Evolutionary conservation across 352 stramenopile species (phyloP).

Genomic region (Elongisporangium anandrum): DNA sequence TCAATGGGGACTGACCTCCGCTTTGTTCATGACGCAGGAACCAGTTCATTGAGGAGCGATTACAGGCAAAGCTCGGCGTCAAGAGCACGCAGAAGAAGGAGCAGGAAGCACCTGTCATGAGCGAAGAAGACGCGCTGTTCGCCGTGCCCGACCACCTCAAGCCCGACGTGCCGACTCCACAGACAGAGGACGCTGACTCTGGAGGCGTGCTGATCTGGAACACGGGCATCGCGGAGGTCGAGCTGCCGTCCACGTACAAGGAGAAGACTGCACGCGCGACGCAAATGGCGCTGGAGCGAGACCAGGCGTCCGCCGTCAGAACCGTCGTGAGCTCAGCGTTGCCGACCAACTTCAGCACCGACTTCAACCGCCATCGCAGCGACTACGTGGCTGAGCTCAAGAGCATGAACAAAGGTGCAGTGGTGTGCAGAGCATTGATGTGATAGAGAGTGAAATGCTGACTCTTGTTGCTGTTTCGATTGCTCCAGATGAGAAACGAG

Average conservation of each 20-base stretch:
- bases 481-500: slow-evolving; percentile 62
- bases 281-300: slow-evolving; percentile 30
- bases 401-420: slow-evolving; percentile 55
- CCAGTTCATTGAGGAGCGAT: slow-evolving; percentile 76
- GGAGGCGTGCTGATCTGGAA: slow-evolving; percentile 73
- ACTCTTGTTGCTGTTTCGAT: slow-evolving; percentile 7
- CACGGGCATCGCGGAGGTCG: slow-evolving; percentile 76
- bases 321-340: slow-evolving; percentile 50
- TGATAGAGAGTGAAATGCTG: not conserved
- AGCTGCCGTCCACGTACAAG: slow-evolving; percentile 49
- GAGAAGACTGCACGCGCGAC: slow-evolving; percentile 53
- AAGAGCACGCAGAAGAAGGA: not conserved
- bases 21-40: slow-evolving; percentile 29
- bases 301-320: slow-evolving; percentile 15
- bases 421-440: not conserved
- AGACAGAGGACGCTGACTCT: slow-evolving; percentile 24
- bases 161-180: slow-evolving; percentile 28
- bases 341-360: slow-evolving; percentile 68
- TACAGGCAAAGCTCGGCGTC: slow-evolving; percentile 36
- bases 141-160: slow-evolving; percentile 56
- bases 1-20: not conserved
- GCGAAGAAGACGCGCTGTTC: slow-evolving; percentile 67
- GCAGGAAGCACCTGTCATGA: slow-evolving; percentile 12
- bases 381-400: slow-evolving; percentile 73
- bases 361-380: slow-evolving; percentile 71